phyloP scores from a whole-genome alignment of 164 flowering plant species.

The Cinnamomum chago region DNA sequence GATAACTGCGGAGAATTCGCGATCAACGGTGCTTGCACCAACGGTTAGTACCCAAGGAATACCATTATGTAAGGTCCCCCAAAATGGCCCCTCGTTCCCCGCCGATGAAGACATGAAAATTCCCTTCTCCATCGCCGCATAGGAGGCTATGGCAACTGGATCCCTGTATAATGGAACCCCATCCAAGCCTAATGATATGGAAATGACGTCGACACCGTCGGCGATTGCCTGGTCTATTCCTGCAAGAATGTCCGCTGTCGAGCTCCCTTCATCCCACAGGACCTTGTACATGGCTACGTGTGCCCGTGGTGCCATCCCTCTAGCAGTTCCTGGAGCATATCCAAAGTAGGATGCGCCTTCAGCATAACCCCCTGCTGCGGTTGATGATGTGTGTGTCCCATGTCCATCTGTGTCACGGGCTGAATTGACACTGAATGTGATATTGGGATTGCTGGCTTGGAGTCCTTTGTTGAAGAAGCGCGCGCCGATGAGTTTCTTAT shows the following conservation, averaged over 20 bases:
- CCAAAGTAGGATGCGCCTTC: slow-evolving; percentile 48
- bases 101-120: slow-evolving; percentile 65
- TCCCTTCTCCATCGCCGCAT: slow-evolving; percentile 55
- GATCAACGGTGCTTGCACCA: slow-evolving; percentile 64
- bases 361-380: slow-evolving; percentile 57
- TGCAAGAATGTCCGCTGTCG: slow-evolving; percentile 48
- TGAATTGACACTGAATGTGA: slow-evolving; percentile 49
- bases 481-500: slow-evolving; percentile 75
- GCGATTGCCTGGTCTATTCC: slow-evolving; percentile 58
- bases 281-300: slow-evolving; percentile 72
- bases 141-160: slow-evolving; percentile 63
- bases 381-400: slow-evolving; percentile 70
- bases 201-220: slow-evolving; percentile 62
- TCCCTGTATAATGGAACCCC: slow-evolving; percentile 42
- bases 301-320: slow-evolving; percentile 61
- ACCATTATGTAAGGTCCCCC: slow-evolving; percentile 47
- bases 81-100: slow-evolving; percentile 59
- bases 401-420: slow-evolving; percentile 67
- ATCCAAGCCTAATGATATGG: slow-evolving; percentile 52
- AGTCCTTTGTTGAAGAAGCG: slow-evolving; percentile 58
- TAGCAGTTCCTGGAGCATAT: slow-evolving; percentile 53
- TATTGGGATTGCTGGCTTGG: slow-evolving; percentile 27
- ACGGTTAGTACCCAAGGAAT: slow-evolving; percentile 71
- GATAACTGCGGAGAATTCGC: slow-evolving; percentile 38
- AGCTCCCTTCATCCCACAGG: slow-evolving; percentile 38